Percentiles rank a stretch among this genome's conserved stretches.
phyloP scores from a whole-genome alignment of 257 asterid genomes.

The Ilex asprella region DNA sequence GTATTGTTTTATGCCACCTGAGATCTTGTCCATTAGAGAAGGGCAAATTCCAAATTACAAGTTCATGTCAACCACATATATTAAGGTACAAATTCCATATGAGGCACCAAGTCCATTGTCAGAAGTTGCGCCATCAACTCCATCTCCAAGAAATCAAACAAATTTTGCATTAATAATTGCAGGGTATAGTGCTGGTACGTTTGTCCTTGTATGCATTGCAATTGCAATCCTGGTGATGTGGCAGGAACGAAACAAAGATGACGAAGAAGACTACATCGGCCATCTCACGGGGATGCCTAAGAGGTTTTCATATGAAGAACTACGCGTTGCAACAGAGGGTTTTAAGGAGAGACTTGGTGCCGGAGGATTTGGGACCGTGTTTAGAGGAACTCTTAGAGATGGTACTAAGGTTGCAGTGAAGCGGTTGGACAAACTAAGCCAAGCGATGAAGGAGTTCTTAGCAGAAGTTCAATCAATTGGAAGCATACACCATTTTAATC shows the following conservation, averaged over 20 bases:
- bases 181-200: too few species aligned
- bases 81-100: too few species aligned
- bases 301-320: slow-evolving; percentile 22
- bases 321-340: slow-evolving; percentile 14
- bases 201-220: too few species aligned
- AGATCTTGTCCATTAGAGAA: too few species aligned
- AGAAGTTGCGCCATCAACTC: too few species aligned
- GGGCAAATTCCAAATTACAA: too few species aligned
- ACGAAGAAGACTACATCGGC: slow-evolving; percentile 18
- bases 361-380: slow-evolving; percentile 28
- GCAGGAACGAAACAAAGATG: slow-evolving; percentile 1
- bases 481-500: slow-evolving; percentile 22
- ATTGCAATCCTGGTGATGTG: too few species aligned
- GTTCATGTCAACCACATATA: too few species aligned
- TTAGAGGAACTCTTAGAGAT: slow-evolving; percentile 19
- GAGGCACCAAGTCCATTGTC: too few species aligned
- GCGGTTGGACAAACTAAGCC: slow-evolving; percentile 24
- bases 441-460: slow-evolving; percentile 20
- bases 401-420: slow-evolving; percentile 26
- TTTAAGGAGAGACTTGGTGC: slow-evolving; percentile 19
- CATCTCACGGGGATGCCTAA: slow-evolving; percentile 25
- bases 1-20: too few species aligned
- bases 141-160: too few species aligned
- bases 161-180: too few species aligned
- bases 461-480: slow-evolving; percentile 31